A percentile compares a stretch with the other conserved stretches of the same genome.
phyloP scores from a whole-genome alignment of 257 asterid genomes.

The Scutellaria barbata region DNA sequence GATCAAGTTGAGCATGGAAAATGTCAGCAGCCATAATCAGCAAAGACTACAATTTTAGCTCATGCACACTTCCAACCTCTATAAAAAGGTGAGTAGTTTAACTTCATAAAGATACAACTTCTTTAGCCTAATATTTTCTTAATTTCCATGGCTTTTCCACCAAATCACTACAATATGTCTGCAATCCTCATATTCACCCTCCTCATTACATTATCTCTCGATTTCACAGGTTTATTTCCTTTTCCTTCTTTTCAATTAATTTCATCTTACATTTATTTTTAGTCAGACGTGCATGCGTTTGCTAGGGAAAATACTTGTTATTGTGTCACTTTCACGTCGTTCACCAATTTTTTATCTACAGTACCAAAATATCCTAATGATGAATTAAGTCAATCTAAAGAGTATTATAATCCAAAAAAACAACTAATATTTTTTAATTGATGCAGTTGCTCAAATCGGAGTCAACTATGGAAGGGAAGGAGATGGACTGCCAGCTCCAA shows the following conservation, averaged over 20 bases:
- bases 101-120: not conserved
- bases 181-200: not conserved
- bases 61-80: not conserved
- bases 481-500: conserved; percentile 30
- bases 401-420: no score
- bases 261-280: not conserved
- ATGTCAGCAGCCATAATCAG: not conserved
- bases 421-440: no score
- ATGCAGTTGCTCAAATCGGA: conserved; percentile 35
- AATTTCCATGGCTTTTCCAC: conserved; percentile 7
- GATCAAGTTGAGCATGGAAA: no score
- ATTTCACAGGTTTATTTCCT: conserved; percentile 18
- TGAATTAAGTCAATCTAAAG: no score
- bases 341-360: no score
- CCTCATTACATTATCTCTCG: not conserved
- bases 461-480: conserved; percentile 37
- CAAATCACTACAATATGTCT: not conserved
- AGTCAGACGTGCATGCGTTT: no score
- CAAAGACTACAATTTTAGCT: not conserved
- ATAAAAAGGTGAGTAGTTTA: not conserved
- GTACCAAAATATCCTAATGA: no score
- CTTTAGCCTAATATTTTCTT: not conserved
- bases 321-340: no score
- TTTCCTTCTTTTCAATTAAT: not conserved
- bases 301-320: no score